A percentile compares a stretch with the other conserved stretches of the same genome.
Evolutionary conservation across 2,329 filamentous ascomycete genomes (phyloP).

Genomic region (Aspergillus bombycis): DNA sequence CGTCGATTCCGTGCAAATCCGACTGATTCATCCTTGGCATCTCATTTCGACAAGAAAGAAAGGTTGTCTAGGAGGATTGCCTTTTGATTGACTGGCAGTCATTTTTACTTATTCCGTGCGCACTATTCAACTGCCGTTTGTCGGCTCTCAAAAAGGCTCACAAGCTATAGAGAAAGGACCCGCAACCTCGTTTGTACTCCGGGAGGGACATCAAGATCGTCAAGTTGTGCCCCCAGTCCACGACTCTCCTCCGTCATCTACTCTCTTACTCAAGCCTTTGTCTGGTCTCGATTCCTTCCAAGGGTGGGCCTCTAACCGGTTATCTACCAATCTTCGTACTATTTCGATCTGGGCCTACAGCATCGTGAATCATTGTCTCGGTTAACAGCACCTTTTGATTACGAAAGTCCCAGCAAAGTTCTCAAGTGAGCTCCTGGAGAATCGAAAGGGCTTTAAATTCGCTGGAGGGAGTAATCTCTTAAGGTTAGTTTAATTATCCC

Average conservation of each 20-base stretch:
- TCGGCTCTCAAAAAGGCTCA: slow-evolving; percentile 12
- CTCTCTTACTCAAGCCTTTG: slow-evolving; percentile 7
- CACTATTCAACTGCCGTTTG: slow-evolving; percentile 22
- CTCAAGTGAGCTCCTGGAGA: slow-evolving; percentile 13
- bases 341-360: slow-evolving; percentile 18
- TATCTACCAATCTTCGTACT: slow-evolving; percentile 14
- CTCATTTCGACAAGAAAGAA: slow-evolving; percentile 9
- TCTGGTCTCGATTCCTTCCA: slow-evolving; percentile 12
- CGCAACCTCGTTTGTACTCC: slow-evolving; percentile 21
- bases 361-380: slow-evolving; percentile 31
- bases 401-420: slow-evolving; percentile 14
- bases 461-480: slow-evolving; percentile 19
- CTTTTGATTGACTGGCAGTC: slow-evolving; percentile 9
- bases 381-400: slow-evolving; percentile 25
- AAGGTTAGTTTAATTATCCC: slow-evolving; percentile 35
- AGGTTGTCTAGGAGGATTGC: slow-evolving; percentile 1
- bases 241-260: slow-evolving; percentile 8
- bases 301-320: slow-evolving; percentile 20
- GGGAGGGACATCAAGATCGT: slow-evolving; percentile 22
- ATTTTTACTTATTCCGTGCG: slow-evolving; percentile 14
- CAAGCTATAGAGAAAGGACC: slow-evolving; percentile 21
- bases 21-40: slow-evolving; percentile 7
- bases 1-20: slow-evolving; percentile 11
- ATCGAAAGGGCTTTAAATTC: slow-evolving; percentile 5
- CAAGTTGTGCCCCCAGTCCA: slow-evolving; percentile 14